Conservation (phyloP, 441 rosid species). For the Adansonia rubrostipa region DNA sequence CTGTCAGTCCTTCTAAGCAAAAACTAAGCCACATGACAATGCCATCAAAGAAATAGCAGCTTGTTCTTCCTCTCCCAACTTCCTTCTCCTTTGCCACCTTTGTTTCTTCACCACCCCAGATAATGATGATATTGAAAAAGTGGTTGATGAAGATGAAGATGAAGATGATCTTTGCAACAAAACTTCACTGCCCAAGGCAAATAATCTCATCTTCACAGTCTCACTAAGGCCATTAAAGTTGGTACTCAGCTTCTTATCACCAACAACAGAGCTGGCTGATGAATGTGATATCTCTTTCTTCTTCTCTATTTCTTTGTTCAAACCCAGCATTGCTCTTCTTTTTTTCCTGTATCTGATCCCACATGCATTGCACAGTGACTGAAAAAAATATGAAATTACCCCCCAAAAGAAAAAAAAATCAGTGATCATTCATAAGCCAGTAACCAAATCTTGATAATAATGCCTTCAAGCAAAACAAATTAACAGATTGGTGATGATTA, state of each 20-base stretch:
- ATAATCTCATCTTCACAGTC: slow-evolving; percentile 45
- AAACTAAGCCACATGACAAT: slow-evolving; percentile 68
- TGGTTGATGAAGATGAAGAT: slow-evolving; percentile 9
- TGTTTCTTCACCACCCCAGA: slow-evolving; percentile 52
- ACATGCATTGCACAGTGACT: slow-evolving; percentile 94
- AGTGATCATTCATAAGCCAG: background rate
- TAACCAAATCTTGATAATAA: background rate
- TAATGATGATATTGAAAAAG: slow-evolving; percentile 6
- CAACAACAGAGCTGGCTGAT: background rate
- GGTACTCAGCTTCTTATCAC: background rate
- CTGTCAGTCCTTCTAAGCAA: slow-evolving; percentile 33
- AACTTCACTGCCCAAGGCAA: slow-evolving; percentile 40
- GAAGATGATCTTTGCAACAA: slow-evolving; percentile 38
- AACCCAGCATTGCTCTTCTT: slow-evolving; percentile 40
- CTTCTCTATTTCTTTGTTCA: slow-evolving; percentile 38
- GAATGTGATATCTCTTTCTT: slow-evolving; percentile 34
- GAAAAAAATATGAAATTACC: slow-evolving; percentile 34
- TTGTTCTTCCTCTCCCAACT: slow-evolving; percentile 74
- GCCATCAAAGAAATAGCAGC: slow-evolving; percentile 84
- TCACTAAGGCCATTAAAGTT: slow-evolving; percentile 30
- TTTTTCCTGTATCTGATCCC: slow-evolving; percentile 82
- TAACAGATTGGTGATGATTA: slow-evolving; percentile 5
- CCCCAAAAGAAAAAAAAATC: background rate
- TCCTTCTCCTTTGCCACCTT: slow-evolving; percentile 62
- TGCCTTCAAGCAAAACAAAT: background rate